Conservation (phyloP, 257 asterid species). For the Thymus quinquecostatus region DNA sequence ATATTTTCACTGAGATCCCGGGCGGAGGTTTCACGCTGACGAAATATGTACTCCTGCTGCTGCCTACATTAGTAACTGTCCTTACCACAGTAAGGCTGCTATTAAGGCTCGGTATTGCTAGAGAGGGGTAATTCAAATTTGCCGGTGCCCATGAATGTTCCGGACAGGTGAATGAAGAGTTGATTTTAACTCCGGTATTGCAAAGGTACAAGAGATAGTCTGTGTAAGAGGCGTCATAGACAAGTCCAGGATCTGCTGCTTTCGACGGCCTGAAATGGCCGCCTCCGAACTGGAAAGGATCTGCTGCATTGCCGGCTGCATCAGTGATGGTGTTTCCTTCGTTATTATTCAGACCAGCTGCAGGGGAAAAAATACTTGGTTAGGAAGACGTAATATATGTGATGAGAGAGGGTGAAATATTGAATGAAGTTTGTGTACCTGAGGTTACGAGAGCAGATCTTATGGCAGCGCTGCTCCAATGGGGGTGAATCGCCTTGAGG, state of each 20-base stretch:
- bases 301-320: slow-evolving; percentile 64
- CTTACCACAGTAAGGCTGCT: slow-evolving; percentile 50
- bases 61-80: slow-evolving; percentile 78
- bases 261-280: slow-evolving; percentile 86
- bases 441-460: slow-evolving; percentile 61
- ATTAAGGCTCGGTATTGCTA: slow-evolving; percentile 63
- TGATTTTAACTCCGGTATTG: slow-evolving; percentile 40
- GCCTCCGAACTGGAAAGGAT: slow-evolving; percentile 84
- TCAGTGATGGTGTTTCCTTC: slow-evolving; percentile 54
- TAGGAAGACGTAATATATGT: background rate
- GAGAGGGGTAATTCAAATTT: slow-evolving; percentile 76
- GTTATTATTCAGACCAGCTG: slow-evolving; percentile 71
- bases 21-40: slow-evolving; percentile 60
- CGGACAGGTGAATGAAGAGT: slow-evolving; percentile 58
- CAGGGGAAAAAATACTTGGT: slow-evolving; percentile 1
- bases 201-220: slow-evolving; percentile 80
- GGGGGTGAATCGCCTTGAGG: slow-evolving; percentile 53
- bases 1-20: slow-evolving; percentile 64
- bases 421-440: slow-evolving; percentile 59
- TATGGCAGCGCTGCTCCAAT: slow-evolving; percentile 61
- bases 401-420: background rate
- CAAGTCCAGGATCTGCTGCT: slow-evolving; percentile 90
- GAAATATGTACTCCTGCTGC: slow-evolving; percentile 51
- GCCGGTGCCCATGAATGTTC: slow-evolving; percentile 38
- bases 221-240: slow-evolving; percentile 75